These are phyloP conservation scores for Diutina scorzettiae DNA, from an alignment of 1,139 yeast genomes.

Conservation along the genomic window DNA sequence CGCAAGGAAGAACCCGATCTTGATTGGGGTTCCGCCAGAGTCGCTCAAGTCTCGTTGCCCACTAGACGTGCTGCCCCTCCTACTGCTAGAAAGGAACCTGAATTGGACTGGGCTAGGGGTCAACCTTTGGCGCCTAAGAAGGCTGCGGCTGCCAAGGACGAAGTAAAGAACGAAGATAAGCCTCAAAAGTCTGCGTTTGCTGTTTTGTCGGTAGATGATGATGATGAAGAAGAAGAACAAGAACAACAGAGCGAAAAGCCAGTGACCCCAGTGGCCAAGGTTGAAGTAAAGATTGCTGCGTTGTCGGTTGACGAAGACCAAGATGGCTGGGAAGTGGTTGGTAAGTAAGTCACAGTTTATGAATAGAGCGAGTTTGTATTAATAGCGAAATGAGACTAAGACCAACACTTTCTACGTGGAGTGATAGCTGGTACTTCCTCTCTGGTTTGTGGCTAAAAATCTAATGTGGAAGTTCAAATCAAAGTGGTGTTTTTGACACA, in stretches of 20 bases:
- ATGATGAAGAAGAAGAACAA: slow-evolving; percentile 46
- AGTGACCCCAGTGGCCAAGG: background rate
- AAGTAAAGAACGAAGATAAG: slow-evolving; percentile 13
- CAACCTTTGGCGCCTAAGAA: slow-evolving; percentile 9
- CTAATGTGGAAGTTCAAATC: no score
- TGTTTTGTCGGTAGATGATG: slow-evolving; percentile 49
- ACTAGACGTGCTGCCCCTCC: background rate
- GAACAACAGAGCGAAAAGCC: slow-evolving; percentile 14
- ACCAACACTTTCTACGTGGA: no score
- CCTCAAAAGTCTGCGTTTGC: slow-evolving; percentile 51
- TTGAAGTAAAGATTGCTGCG: background rate
- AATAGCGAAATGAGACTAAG: background rate
- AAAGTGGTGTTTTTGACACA: no score
- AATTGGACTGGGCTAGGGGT: slow-evolving; percentile 16
- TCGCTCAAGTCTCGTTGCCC: background rate
- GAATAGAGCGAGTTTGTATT: background rate
- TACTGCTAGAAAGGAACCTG: slow-evolving; percentile 3
- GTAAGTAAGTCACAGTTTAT: background rate
- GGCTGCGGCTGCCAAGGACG: slow-evolving; percentile 9
- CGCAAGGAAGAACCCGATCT: slow-evolving; percentile 7
- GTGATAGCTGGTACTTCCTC: no score
- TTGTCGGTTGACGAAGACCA: slow-evolving; percentile 1
- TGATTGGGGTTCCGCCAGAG: slow-evolving; percentile 11
- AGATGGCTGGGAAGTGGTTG: slow-evolving; percentile 6
- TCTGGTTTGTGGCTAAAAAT: no score